Evolutionary conservation across 345 rosid species (phyloP), one percentile per base, ranked within the genome.

Genomic region (Cochlearia excelsa): DNA sequence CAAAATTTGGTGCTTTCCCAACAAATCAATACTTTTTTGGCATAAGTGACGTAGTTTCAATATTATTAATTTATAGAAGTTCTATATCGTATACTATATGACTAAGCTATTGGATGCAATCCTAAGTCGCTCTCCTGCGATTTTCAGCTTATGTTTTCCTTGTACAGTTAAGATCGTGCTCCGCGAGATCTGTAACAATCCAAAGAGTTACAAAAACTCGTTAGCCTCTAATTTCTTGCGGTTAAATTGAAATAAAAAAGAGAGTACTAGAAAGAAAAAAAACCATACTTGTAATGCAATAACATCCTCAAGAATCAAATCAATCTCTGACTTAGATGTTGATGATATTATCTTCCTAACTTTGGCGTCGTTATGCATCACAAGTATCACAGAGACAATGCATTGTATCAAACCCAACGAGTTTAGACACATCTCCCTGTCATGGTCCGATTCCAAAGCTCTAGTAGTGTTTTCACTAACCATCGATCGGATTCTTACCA

Each of bases 291-390:
- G 83, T 6, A 82, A 58, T 3, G 77, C 61, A 66, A 56, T 26
- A 42, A 84, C 66, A 50, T 51, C 56, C 38, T 74, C 73, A 10
- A 75, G 62, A 67, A 88, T 74, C 40, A 60, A 37, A 59, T 70
- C 68, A 4, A 84, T 65, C 74, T 84, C 88, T 16, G 69, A 53
- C 74, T 74, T 80, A 52, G 70, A 76, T 23, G 23, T 16, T 16
- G 45, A 62, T 9, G 73, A 77, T 30, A 83, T 50, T 26, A 74
- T 57, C 68, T 66, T 80, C 70, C 55, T 63, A 39, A 80, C 54
- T 69, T 78, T 83, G 50, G 43, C 62, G 34, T 86, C 84, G 52
- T 71, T 79, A 37, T 78, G 76, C 85, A 92, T 77, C 66, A 72
- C 49, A 34, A 78, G 57, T 54, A 92, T 66, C 48, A 77, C 77